Evolutionary conservation across 2,329 filamentous ascomycete species (phyloP), one percentile per base, ranked within the genome.

Genomic region (Fusarium proliferatum): DNA sequence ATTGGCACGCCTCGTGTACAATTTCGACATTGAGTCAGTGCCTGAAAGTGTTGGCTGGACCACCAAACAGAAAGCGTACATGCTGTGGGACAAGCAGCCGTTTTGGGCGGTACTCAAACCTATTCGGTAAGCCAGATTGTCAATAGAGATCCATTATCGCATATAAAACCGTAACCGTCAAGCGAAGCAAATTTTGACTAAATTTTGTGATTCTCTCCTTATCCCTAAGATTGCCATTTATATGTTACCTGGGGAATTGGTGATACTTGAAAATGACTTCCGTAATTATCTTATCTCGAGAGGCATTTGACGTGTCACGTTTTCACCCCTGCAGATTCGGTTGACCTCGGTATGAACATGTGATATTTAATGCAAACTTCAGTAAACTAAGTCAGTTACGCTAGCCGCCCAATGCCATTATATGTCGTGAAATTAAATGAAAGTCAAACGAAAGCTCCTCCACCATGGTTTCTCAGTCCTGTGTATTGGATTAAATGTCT

Each of bases 51-150:
- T 39, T 21, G 30, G 23, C 9, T 57, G 53, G 53, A 57, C 39
- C 6, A 26, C 28, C 9, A 57, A 57, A 16, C 53, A 57, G 13
- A 57, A 57, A 7, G 53, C 39, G 15, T 57, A 57, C 17, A 57
- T 57, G 53, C 4, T 57, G 28, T 57, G 53, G 53, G 53, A 57
- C 13, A 57, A 57, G 28, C 26, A 57, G 39, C 53, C 53, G 3
- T 57, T 57, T 26, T 57, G 53, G 53, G 53, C 53, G 12, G 30
- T 57, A 15, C 39, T 57, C n/a, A 57, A 57, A 19, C 12, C 53
- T 46, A 23, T 57, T 28, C 34, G 51, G 23, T 55, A 41, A 28
- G 10, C 6, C 13, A 17, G 8, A 5, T 12, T 15, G 11, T 10
- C 36, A 6, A 23, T n/a, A 12, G 28, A 19, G 15, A 42, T 30